Conservation (phyloP, 768 basidiomycete genomes). For the Inosperma sp. region DNA sequence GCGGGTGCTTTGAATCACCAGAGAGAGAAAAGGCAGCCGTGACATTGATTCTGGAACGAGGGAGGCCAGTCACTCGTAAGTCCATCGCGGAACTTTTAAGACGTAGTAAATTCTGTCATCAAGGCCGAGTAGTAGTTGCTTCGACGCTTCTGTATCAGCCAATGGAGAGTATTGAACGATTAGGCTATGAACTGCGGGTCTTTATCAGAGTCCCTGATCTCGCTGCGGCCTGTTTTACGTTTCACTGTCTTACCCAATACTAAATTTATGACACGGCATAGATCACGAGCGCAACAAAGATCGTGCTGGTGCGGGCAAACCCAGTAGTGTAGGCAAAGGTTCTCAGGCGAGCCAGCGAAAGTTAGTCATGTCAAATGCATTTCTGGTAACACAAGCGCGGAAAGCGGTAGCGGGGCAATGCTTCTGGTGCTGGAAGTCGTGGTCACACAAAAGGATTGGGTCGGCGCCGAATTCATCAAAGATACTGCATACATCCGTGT, state of each 20-base stretch:
- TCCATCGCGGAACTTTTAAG: slow-evolving; percentile 4
- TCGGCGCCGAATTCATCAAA: background rate
- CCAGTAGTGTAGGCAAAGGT: too few species aligned
- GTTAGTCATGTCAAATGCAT: too few species aligned
- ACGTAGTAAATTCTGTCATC: background rate
- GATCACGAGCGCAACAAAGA: too few species aligned
- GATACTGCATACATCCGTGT: background rate
- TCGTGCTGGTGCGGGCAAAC: too few species aligned
- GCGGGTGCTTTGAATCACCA: slow-evolving; percentile 14
- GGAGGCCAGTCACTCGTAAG: slow-evolving; percentile 62
- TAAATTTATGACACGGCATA: too few species aligned
- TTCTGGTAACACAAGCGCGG: too few species aligned
- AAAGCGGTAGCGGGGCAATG: too few species aligned
- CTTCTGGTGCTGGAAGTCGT: too few species aligned
- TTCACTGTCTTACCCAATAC: too few species aligned
- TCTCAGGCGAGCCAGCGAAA: too few species aligned
- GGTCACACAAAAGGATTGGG: too few species aligned
- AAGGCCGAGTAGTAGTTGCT: slow-evolving; percentile 66
- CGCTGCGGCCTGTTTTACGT: too few species aligned
- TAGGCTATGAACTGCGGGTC: slow-evolving; percentile 73
- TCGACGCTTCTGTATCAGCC: slow-evolving; percentile 83
- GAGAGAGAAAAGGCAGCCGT: slow-evolving; percentile 46
- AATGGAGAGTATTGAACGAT: slow-evolving; percentile 62
- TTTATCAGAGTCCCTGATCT: slow-evolving; percentile 67
- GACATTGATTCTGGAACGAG: slow-evolving; percentile 75